Base-by-base conservation (phyloP, 768 basidiomycete genomes). In the Brasilioporus rufonigricans region DNA sequence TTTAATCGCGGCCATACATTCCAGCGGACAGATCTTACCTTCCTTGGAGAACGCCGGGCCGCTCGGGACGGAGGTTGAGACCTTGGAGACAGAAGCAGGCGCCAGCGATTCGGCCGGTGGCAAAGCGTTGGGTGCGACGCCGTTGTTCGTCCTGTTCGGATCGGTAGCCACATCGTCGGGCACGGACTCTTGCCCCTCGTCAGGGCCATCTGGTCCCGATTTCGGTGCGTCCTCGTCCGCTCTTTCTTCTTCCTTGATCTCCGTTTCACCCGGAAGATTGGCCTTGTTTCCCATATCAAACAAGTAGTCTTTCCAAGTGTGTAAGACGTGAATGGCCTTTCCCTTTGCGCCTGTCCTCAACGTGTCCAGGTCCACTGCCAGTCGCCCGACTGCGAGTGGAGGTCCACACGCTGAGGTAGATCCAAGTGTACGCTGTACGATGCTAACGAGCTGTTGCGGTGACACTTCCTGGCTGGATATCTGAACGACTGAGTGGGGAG, bases 271-370 rank as follows among this genome's bases (percentile, higher is more conserved):
- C 0, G 89, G 87, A 5, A 78, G 75, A 39, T 87, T 82, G 2
- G 59, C 55, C 63, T 84, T 89, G n/a, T 72, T 71, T 26, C 90
- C 91, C 74, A 87, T 77, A 11, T 84, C 79, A 82, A 88, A 93
- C 12, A 92, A 66, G 61, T 77, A 71, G 61, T 93, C 91, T 63
- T 86, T 87, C 84, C 87, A 91, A 3, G 84, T 81, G 61, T 93
- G 91, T 19, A 86, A 58, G 4, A 91, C 72, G 35, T 76, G 74
- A 10, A 91, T 88, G 0, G 89, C 91, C 66, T 93, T 93, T 1
- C 91, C 91, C 62, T 89, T 91, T 49, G 74, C 76, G 21, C 71
- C 73, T n/a, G 71, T 70, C 43, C 73, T 67, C 52, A 90, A 65
- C 43, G 75, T 73, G 48, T 78, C 74, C 43, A 77, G 73, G 18